phyloP scores from a whole-genome alignment of 768 basidiomycete genomes.

The Auricularia auricula-judae region DNA sequence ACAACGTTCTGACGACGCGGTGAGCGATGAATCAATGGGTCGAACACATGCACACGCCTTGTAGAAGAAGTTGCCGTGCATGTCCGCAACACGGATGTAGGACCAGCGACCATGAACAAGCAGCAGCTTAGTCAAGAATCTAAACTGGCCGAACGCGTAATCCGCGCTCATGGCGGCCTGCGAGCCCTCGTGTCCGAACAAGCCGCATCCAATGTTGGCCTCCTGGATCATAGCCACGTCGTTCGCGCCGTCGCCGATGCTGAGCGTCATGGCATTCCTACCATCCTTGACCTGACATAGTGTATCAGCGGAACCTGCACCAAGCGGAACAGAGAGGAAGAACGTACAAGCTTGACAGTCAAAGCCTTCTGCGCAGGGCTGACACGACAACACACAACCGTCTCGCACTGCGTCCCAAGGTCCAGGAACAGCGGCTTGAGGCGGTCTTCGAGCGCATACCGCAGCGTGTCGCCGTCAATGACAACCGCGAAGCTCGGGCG shows the following conservation, averaged over 20 bases:
- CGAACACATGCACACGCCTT: slow-evolving; percentile 45
- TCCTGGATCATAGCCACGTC: slow-evolving; percentile 99
- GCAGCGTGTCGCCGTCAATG: slow-evolving; percentile 89
- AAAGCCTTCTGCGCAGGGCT: slow-evolving; percentile 97
- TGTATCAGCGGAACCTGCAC: not conserved
- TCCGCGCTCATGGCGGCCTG: slow-evolving; percentile 99
- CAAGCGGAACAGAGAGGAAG: not conserved
- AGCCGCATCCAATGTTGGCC: slow-evolving; percentile 93
- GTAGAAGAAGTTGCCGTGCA: slow-evolving; percentile 98
- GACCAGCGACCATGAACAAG: slow-evolving; percentile 96
- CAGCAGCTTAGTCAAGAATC: slow-evolving; percentile 82
- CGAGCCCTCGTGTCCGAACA: slow-evolving; percentile 89
- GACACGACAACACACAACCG: slow-evolving; percentile 96
- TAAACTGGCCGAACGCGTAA: slow-evolving; percentile 95
- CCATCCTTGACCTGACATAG: slow-evolving; percentile 79
- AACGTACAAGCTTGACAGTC: slow-evolving; percentile 80
- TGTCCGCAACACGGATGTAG: slow-evolving; percentile 90
- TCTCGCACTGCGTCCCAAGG: slow-evolving; percentile 91
- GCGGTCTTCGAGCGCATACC: slow-evolving; percentile 63
- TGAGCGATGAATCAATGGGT: not conserved
- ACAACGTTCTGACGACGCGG: slow-evolving; percentile 56
- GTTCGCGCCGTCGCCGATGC: slow-evolving; percentile 95
- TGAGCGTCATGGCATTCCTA: slow-evolving; percentile 87
- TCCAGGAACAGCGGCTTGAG: slow-evolving; percentile 83
- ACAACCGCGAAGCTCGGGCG: slow-evolving; percentile 83